Evolutionary conservation across 179 eudicot genomes (phyloP).

Genomic region (Heliamphora pulchella): DNA sequence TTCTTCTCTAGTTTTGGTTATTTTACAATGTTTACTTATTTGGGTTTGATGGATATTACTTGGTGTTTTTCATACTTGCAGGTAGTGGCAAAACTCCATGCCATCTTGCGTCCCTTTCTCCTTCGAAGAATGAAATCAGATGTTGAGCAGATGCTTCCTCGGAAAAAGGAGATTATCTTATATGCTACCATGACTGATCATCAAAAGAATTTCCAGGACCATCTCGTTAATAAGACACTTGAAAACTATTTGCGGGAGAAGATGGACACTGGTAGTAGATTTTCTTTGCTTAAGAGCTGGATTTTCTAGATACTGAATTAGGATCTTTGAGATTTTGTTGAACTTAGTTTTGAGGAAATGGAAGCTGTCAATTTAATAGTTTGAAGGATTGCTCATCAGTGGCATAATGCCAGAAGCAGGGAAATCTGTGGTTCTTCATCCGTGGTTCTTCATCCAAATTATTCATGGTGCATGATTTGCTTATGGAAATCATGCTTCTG

Average conservation of each 20-base stretch:
- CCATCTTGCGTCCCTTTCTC: constrained; percentile 89
- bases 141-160: constrained; percentile 79
- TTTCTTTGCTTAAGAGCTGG: constrained; percentile 6
- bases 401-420: background rate
- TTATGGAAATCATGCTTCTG: too few relatives aligned
- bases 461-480: background rate
- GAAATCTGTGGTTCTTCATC: too few relatives aligned
- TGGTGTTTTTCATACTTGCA: constrained; percentile 20
- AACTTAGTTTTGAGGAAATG: background rate
- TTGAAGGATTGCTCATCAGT: background rate
- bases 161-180: constrained; percentile 89
- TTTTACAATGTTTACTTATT: background rate
- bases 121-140: constrained; percentile 91
- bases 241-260: constrained; percentile 56
- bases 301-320: background rate
- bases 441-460: background rate
- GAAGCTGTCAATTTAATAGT: background rate
- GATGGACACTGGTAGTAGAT: constrained; percentile 35
- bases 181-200: constrained; percentile 89
- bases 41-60: background rate
- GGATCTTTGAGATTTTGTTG: background rate
- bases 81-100: constrained; percentile 94
- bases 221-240: constrained; percentile 57
- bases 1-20: background rate
- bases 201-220: constrained; percentile 82